Percentiles rank a stretch among this genome's conserved stretches.
Conservation (phyloP, 164 flowering plant species). For the Hamamelis virginiana region DNA sequence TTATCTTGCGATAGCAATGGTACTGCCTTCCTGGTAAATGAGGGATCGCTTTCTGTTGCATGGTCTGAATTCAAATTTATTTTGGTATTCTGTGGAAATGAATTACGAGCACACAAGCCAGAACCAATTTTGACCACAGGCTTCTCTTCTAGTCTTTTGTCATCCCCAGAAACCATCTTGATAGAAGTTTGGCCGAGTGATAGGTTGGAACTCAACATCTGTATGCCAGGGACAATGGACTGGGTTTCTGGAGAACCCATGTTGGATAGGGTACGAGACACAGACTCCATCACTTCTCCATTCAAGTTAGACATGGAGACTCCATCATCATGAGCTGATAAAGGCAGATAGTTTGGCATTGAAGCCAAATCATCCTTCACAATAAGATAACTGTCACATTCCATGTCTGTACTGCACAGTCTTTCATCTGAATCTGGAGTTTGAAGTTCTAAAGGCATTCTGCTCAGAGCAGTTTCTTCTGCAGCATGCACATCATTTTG, state of each 20-base stretch:
- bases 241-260: constrained; percentile 27
- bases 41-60: constrained; percentile 9
- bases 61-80: constrained; percentile 12
- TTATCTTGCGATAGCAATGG: constrained; percentile 18
- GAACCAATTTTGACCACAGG: constrained; percentile 12
- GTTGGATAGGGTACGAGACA: constrained; percentile 20
- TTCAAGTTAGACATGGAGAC: constrained; percentile 17
- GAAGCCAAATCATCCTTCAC: constrained; percentile 25
- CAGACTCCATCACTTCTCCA: constrained; percentile 25
- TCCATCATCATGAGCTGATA: constrained; percentile 17
- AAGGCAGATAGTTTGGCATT: constrained; percentile 8
- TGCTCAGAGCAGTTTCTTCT: constrained; percentile 7
- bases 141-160: constrained; percentile 21
- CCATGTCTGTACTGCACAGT: constrained; percentile 15
- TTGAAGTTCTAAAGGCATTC: constrained; percentile 16
- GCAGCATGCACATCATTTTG: constrained; percentile 6
- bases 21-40: constrained; percentile 14
- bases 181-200: constrained; percentile 9
- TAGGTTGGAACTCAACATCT: constrained; percentile 10
- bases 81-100: constrained; percentile 9
- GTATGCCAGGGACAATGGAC: constrained; percentile 10
- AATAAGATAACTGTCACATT: constrained; percentile 14
- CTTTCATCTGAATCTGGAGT: constrained; percentile 16
- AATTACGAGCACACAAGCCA: constrained; percentile 8
- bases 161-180: constrained; percentile 17